Percentiles rank a stretch among this genome's conserved stretches.
phyloP scores from a whole-genome alignment of 306 rosid species.

The Crotalaria pallida region DNA sequence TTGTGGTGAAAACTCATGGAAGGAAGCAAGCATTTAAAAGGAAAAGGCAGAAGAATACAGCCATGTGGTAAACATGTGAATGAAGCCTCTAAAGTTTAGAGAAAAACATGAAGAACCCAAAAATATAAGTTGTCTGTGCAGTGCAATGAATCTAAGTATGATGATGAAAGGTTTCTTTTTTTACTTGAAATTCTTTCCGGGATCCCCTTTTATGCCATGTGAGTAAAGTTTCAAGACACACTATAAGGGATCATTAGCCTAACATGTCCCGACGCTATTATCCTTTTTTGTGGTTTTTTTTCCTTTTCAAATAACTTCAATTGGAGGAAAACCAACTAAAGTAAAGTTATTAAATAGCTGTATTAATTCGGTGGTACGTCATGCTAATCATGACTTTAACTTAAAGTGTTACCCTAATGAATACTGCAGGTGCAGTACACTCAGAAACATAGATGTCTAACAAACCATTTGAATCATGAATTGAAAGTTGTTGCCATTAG shows the following conservation, averaged over 20 bases:
- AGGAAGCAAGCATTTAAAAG: not conserved
- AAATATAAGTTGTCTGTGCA: not conserved
- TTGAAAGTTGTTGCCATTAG: constrained; percentile 13
- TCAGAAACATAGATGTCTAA: constrained; percentile 19
- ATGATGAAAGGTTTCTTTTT: not conserved
- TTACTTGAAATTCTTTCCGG: not conserved
- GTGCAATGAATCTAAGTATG: not conserved
- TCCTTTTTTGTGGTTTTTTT: not conserved
- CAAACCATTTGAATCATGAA: constrained; percentile 25
- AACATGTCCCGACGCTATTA: not conserved
- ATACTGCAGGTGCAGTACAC: not conserved
- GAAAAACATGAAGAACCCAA: not conserved
- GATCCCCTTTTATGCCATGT: not conserved
- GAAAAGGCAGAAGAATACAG: not conserved
- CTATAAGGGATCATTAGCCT: not conserved
- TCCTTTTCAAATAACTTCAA: constrained; percentile 16
- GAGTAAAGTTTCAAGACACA: not conserved
- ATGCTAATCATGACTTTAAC: constrained; percentile 48
- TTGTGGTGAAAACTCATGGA: not conserved
- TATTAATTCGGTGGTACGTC: constrained; percentile 51
- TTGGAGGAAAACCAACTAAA: constrained; percentile 14
- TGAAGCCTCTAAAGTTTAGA: not conserved
- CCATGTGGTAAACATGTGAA: not conserved
- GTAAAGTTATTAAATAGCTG: constrained; percentile 13
- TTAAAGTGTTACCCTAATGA: constrained; percentile 33